Conservation (phyloP, 2,329 filamentous ascomycete genomes). For the Stagonosporopsis rhizophila region DNA sequence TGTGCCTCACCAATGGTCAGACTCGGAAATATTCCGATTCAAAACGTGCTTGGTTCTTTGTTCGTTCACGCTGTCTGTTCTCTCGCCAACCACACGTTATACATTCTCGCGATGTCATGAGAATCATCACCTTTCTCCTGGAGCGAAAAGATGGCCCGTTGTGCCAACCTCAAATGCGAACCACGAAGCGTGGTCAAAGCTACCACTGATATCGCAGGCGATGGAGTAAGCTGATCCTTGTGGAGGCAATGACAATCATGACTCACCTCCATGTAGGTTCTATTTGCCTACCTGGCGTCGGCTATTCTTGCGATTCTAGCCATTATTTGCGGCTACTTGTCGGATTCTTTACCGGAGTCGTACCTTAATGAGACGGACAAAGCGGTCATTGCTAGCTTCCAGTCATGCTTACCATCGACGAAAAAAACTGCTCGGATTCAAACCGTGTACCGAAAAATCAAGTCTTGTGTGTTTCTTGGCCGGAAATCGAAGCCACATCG, state of each 20-base stretch:
- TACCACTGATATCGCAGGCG: conserved; percentile 23
- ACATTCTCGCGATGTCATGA: neutral
- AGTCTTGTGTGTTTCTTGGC: neutral
- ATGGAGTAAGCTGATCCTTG: conserved; percentile 17
- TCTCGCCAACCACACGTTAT: neutral
- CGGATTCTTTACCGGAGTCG: conserved; percentile 23
- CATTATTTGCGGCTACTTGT: conserved; percentile 24
- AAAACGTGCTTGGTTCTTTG: neutral
- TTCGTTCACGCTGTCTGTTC: neutral
- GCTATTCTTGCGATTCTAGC: conserved; percentile 23
- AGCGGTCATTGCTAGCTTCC: conserved; percentile 16
- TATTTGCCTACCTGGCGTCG: conserved; percentile 22
- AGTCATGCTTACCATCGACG: conserved; percentile 5
- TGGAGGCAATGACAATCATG: neutral
- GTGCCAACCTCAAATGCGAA: conserved; percentile 12
- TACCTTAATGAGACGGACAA: conserved; percentile 22
- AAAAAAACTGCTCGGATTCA: neutral
- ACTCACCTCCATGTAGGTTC: conserved; percentile 12
- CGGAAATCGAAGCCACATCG: neutral
- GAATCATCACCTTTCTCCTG: no score
- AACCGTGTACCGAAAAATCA: neutral
- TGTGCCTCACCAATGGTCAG: neutral
- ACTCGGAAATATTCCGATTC: neutral
- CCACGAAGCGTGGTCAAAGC: conserved; percentile 9
- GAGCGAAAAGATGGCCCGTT: neutral